Evolutionary conservation across 1,139 yeast species (phyloP), one percentile per base, ranked within the genome.

Genomic region (Blastobotrys elegans): DNA sequence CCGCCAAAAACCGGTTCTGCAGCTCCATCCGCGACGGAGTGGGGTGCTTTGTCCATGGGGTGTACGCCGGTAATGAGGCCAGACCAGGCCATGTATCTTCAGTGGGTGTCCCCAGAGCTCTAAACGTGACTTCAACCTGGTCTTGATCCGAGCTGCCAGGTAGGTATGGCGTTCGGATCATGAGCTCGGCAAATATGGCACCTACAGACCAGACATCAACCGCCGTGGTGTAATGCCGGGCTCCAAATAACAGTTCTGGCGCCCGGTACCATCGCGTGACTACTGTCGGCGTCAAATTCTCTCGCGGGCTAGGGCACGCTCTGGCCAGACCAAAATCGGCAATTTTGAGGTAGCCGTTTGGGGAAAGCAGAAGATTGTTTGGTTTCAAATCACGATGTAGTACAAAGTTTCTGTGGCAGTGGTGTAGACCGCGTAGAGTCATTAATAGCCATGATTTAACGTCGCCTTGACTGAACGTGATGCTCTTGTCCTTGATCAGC

Each of bases 291-390:
- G 97, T 86, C 63, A 92, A 71, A 30, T 65, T 64, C 50, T 80
- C 84, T 56, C 86, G 92, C 48, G 84, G 84, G 1, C 89, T 84
- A 35, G 81, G 77, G 53, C 87, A 70, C 1, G 90, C 78, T 50
- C 98, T 69, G 0, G 97, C 97, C 46, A 92, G 74, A 58, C 98
- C 98, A 71, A 92, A 92, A 86, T 92, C 98, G 5, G 97, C 97
- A 54, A 92, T 77, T 65, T 92, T 92, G 55, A 92, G 71, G 56
- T 84, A 82, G 0, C 98, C 97, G 51, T 78, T 78, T 0, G 96
- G 95, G 0, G 96, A 84, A 36, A 92, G 72, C 49, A 92, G 71
- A 67, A 92, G 73, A 72, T 90, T 96, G 52, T 68, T 67, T 6
- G 74, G 74, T 56, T 70, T 70, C 48, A 70, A 54, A 61, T 70